Conservation (phyloP, 768 basidiomycete genomes). For the Vishniacozyma victoriae region DNA sequence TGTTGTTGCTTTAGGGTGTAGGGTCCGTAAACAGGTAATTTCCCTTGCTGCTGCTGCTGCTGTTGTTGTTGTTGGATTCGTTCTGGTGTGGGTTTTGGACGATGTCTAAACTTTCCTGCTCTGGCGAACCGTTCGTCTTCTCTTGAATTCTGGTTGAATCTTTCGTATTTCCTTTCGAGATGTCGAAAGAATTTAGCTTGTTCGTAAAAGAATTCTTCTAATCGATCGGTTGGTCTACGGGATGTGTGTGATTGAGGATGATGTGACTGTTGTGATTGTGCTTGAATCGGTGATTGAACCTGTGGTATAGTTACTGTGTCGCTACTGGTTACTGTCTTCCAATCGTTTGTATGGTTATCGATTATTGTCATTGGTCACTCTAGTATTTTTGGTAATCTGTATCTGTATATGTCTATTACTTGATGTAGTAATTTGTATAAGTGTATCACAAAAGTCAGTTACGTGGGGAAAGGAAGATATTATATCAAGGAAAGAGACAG, state of each 20-base stretch:
- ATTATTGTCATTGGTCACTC: background rate
- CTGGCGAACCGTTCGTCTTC: constrained; percentile 19
- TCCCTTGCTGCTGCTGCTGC: background rate
- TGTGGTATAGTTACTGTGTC: background rate
- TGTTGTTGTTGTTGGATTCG: constrained; percentile 1
- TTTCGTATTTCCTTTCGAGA: constrained; percentile 25
- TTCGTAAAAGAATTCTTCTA: constrained; percentile 29
- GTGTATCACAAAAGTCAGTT: too few species aligned
- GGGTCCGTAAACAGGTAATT: background rate
- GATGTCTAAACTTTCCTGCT: constrained; percentile 4
- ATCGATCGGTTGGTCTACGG: constrained; percentile 1
- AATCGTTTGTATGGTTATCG: background rate
- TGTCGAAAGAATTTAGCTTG: constrained; percentile 24
- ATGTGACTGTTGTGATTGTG: too few species aligned
- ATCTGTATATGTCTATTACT: too few species aligned
- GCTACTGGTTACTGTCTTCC: background rate
- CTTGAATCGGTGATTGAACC: background rate
- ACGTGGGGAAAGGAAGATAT: too few species aligned
- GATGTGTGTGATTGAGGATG: background rate
- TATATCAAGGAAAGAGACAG: too few species aligned
- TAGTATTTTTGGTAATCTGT: too few species aligned
- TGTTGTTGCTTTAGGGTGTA: background rate
- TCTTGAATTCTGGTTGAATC: constrained; percentile 16
- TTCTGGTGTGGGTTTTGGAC: constrained; percentile 6
- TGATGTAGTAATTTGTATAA: too few species aligned